Conservation (phyloP, 179 eudicot species). For the Sideroxylon spinosum region DNA sequence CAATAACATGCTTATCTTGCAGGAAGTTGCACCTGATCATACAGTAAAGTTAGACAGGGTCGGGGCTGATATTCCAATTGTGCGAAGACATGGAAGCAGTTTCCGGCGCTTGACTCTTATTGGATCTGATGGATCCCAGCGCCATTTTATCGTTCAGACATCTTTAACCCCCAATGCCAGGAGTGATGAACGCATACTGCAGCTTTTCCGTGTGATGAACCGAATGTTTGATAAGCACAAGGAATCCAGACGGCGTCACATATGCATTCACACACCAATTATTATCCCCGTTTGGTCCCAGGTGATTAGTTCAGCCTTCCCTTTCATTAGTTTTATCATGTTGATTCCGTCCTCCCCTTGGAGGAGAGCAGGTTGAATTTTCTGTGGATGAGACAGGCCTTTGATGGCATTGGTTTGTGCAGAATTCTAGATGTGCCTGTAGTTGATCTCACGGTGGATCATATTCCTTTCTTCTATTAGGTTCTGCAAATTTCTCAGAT, state of each 20-base stretch:
- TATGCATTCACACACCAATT: conserved; percentile 91
- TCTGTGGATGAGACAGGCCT: conserved; percentile 7
- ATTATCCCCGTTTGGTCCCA: conserved; percentile 99
- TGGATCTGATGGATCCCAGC: conserved; percentile 97
- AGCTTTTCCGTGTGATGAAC: conserved; percentile 95
- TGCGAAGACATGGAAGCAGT: conserved; percentile 98
- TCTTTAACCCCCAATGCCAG: conserved; percentile 97
- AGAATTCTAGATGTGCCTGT: background rate
- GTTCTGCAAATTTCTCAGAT: background rate
- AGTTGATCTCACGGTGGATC: background rate
- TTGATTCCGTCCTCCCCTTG: background rate
- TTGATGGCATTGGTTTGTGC: background rate
- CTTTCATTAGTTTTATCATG: background rate
- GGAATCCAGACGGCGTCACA: conserved; percentile 93
- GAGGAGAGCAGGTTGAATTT: background rate
- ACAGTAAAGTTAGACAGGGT: conserved; percentile 93
- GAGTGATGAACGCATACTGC: conserved; percentile 97
- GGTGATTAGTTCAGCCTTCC: conserved; percentile 38
- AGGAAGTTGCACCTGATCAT: conserved; percentile 99
- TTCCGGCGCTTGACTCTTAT: conserved; percentile 93
- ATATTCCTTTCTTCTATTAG: background rate
- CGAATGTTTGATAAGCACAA: conserved; percentile 96
- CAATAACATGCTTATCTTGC: conserved; percentile 7
- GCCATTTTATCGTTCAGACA: conserved; percentile 96
- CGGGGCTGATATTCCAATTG: conserved; percentile 95